Evolutionary conservation across 805 yeast species (phyloP).

Genomic region (Pichia rugopelliculosa): DNA sequence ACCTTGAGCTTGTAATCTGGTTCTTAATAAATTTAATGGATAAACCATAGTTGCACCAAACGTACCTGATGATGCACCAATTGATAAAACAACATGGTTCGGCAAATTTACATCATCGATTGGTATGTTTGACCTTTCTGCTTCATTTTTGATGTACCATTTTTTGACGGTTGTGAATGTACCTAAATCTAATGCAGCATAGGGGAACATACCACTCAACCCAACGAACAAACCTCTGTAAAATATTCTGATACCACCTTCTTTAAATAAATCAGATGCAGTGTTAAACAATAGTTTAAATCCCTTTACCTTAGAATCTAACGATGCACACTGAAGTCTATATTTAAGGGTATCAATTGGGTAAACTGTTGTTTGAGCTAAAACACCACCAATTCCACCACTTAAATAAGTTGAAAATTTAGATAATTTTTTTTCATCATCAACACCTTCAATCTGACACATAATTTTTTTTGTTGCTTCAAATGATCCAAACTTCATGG

Average conservation of each 20-base stretch:
- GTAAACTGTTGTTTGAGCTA: conserved; percentile 85
- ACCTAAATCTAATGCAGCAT: conserved; percentile 93
- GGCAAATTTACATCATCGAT: conserved; percentile 68
- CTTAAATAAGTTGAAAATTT: conserved; percentile 76
- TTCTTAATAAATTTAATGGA: conserved; percentile 84
- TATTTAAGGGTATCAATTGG: conserved; percentile 94
- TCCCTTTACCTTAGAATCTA: conserved; percentile 57
- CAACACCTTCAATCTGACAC: conserved; percentile 68
- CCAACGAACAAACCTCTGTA: conserved; percentile 89
- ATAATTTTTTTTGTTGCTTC: conserved; percentile 76
- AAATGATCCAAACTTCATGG: conserved; percentile 94
- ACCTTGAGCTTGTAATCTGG: conserved; percentile 96
- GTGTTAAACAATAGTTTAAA: conserved; percentile 54
- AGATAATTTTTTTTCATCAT: conserved; percentile 62
- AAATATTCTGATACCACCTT: conserved; percentile 72
- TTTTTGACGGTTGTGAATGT: conserved; percentile 82
- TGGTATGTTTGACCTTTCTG: conserved; percentile 41
- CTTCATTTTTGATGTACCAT: conserved; percentile 61
- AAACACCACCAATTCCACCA: conserved; percentile 95
- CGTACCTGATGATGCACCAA: conserved; percentile 94
- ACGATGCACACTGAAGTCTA: conserved; percentile 86
- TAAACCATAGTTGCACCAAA: conserved; percentile 95
- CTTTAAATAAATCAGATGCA: conserved; percentile 66
- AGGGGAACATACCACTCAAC: conserved; percentile 93
- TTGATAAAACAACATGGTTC: conserved; percentile 69